Base-by-base conservation (phyloP, 2,329 filamentous ascomycete species). In the Fusarium clavum region DNA sequence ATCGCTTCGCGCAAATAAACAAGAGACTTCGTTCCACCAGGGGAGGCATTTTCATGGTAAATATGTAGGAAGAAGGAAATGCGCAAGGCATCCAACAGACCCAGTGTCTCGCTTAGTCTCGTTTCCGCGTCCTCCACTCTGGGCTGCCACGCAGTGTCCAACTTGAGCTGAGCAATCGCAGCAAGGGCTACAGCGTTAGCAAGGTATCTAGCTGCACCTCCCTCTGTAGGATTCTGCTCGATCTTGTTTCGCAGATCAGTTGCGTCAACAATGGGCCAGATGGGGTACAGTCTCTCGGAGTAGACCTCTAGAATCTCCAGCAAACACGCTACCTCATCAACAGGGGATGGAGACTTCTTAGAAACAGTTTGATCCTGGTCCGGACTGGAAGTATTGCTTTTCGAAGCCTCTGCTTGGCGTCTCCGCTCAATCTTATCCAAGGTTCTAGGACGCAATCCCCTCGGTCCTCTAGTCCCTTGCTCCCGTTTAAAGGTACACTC, bases 41-140 rank as follows among this genome's bases (percentile, higher is more conserved):
- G 78, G 12, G 78, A 69, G 60, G 82, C 79, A 56, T 86, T 86
- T 70, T 86, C 84, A 66, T 86, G 81, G 55, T 85, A 86, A 13
- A 85, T 82, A 68, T 86, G 85, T 20, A 86, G 74, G 49, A 86
- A 87, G 67, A 86, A 87, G 0, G 83, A 82, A 3, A 82, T 82
- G 7, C 83, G 79, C 6, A 87, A 67, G 34, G 76, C 78, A 51
- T 84, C 79, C 22, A 86, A 75, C 18, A 77, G 80, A 40, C 78
- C 73, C 6, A 71, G 65, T 16, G 69, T 73, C 24, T 74, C 77
- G 27, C 76, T 77, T 24, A 77, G 69, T 38, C 73, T 69, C 56
- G 73, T 48, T 59, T 75, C 53, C 73, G 77, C 34, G 66, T 77
- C 64, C 69, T 78, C 53, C 61, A 75, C 67, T 51, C 73, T 54